phyloP scores from a whole-genome alignment of 2,329 filamentous ascomycete genomes.

The Zalaria obscura region DNA sequence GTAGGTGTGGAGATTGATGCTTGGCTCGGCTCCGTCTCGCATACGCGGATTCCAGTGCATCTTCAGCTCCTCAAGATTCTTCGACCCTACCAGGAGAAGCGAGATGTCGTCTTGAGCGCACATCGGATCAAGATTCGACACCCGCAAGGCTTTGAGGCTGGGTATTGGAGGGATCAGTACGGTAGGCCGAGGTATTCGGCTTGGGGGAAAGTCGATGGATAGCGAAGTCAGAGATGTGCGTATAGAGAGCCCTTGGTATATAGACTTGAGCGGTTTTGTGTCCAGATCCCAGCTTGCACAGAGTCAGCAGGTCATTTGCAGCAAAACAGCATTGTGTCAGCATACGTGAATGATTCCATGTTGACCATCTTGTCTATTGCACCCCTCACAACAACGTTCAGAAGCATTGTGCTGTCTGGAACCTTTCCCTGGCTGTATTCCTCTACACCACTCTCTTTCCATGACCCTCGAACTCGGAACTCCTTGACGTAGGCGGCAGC shows the following conservation, averaged over 20 bases:
- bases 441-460: conserved; percentile 42
- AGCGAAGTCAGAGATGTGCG: conserved; percentile 36
- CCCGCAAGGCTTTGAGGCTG: conserved; percentile 37
- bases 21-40: conserved; percentile 43
- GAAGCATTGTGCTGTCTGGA: conserved; percentile 50
- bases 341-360: conserved; percentile 37
- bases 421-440: conserved; percentile 45
- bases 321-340: background rate
- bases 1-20: conserved; percentile 37
- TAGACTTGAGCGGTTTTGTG: conserved; percentile 43
- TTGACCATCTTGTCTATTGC: conserved; percentile 45
- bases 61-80: conserved; percentile 38
- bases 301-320: background rate
- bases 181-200: conserved; percentile 42
- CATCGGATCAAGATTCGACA: conserved; percentile 47
- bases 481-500: conserved; percentile 38
- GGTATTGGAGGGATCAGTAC: conserved; percentile 42
- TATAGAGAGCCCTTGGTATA: conserved; percentile 42
- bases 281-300: conserved; percentile 42
- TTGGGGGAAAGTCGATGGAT: conserved; percentile 41
- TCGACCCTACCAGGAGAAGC: conserved; percentile 37
- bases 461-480: conserved; percentile 40
- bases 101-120: conserved; percentile 52
- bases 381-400: conserved; percentile 45
- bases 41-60: conserved; percentile 50